Evolutionary conservation across 192 early-diverging fungal species (phyloP).

Genomic region (Mortierella hygrophila): DNA sequence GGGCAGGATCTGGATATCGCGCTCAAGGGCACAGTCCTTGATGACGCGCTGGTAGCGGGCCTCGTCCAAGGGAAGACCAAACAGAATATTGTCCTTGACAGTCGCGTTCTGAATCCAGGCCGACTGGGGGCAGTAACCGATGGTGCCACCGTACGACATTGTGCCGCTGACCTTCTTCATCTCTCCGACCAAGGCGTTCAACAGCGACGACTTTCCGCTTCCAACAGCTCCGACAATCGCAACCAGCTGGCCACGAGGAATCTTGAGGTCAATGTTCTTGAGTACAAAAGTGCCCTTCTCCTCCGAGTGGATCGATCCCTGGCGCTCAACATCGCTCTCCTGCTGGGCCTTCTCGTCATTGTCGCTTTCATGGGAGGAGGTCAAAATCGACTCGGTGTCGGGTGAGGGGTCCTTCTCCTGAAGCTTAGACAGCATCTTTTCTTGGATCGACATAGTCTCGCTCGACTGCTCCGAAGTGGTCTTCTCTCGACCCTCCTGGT

Average conservation of each 20-base stretch:
- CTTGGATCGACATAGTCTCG: constrained; percentile 50
- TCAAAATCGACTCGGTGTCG: constrained; percentile 51
- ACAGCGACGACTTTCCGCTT: constrained; percentile 66
- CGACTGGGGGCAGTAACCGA: constrained; percentile 79
- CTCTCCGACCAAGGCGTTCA: constrained; percentile 82
- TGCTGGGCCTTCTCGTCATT: not conserved
- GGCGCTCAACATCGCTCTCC: not conserved
- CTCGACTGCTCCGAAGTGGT: constrained; percentile 39
- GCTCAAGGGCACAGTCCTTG: constrained; percentile 85
- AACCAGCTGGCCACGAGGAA: constrained; percentile 71
- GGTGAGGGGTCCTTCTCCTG: constrained; percentile 40
- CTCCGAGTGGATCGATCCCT: constrained; percentile 61
- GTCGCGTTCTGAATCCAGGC: constrained; percentile 98
- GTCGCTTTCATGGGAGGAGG: not conserved
- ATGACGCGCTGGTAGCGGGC: constrained; percentile 64
- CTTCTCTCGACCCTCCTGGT: constrained; percentile 25
- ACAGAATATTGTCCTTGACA: constrained; percentile 92
- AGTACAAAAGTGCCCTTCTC: constrained; percentile 55
- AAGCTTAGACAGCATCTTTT: constrained; percentile 45
- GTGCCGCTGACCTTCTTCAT: constrained; percentile 78
- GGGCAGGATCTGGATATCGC: constrained; percentile 89
- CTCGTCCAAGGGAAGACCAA: constrained; percentile 81
- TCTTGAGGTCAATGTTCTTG: constrained; percentile 58
- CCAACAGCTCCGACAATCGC: constrained; percentile 87
- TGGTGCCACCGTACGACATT: constrained; percentile 71